Conservation (phyloP, 1,284 basidiomycete species). For the Fomes fomentarius region DNA sequence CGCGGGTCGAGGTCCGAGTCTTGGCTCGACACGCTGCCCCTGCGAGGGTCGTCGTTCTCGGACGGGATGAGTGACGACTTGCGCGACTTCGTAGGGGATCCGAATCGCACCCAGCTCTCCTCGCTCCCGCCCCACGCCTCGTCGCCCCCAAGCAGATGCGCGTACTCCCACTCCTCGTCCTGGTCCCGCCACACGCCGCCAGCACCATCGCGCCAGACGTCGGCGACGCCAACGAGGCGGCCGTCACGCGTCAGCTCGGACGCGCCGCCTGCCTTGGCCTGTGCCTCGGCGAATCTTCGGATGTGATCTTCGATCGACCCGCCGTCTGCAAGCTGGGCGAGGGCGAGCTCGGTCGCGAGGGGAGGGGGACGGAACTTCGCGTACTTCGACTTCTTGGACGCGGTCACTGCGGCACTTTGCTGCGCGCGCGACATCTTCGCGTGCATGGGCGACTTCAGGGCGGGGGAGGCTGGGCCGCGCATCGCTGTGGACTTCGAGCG, state of each 20-base stretch:
- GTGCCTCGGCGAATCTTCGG: conserved; percentile 55
- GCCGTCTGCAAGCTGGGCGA: conserved; percentile 70
- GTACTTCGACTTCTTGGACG: conserved; percentile 49
- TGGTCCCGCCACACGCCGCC: conserved; percentile 73
- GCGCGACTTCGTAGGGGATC: conserved; percentile 24
- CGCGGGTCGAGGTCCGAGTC: conserved; percentile 56
- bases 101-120: conserved; percentile 34
- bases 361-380: conserved; percentile 46
- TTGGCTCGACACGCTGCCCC: conserved; percentile 50
- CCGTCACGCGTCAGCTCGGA: conserved; percentile 27
- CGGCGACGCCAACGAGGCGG: conserved; percentile 43
- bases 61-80: conserved; percentile 10
- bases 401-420: conserved; percentile 23
- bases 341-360: conserved; percentile 61
- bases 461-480: conserved; percentile 21
- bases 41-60: conserved; percentile 38
- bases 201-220: conserved; percentile 58
- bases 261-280: conserved; percentile 47
- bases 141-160: conserved; percentile 52
- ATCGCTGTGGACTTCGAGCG: conserved; percentile 29
- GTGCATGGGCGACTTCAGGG: conserved; percentile 19
- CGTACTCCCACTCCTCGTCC: conserved; percentile 70
- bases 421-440: conserved; percentile 23
- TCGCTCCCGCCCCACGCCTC: conserved; percentile 26
- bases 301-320: conserved; percentile 62